Conservation (phyloP, 2,329 filamentous ascomycete species). For the Aspergillus novoparasiticus region DNA sequence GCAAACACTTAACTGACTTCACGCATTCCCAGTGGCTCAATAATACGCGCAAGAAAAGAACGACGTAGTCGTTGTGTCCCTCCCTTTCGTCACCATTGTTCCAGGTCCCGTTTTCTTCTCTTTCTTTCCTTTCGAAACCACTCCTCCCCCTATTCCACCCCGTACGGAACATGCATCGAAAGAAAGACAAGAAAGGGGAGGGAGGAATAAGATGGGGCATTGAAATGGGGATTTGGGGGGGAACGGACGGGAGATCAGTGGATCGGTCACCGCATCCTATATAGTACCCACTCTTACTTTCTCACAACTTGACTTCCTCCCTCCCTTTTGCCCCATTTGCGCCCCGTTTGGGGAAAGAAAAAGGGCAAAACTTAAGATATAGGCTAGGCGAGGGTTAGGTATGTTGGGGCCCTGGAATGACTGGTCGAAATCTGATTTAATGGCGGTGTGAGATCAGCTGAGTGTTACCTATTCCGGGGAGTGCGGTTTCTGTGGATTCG, state of each 20-base stretch:
- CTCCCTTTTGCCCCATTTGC: neutral
- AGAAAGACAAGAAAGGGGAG: neutral
- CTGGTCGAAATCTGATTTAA: neutral
- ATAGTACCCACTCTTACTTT: neutral
- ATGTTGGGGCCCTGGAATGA: neutral
- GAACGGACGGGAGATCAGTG: neutral
- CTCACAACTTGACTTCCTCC: too few species aligned
- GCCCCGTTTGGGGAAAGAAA: neutral
- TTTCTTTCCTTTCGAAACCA: neutral
- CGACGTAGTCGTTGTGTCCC: neutral
- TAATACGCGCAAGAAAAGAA: neutral
- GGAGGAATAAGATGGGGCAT: neutral
- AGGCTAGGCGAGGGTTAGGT: neutral
- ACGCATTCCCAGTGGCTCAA: neutral
- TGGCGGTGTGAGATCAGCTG: neutral
- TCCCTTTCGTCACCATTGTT: neutral
- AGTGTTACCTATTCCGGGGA: too few species aligned
- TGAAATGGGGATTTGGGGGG: neutral
- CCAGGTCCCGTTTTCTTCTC: neutral
- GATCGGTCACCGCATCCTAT: neutral
- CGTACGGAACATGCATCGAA: neutral
- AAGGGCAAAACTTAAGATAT: neutral
- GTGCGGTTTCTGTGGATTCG: too few species aligned
- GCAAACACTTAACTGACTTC: neutral
- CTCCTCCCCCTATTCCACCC: neutral